These are phyloP conservation scores for Chaetomidium leptoderma DNA, from an alignment of 495 filamentous ascomycete species.

Conservation along the genomic window DNA sequence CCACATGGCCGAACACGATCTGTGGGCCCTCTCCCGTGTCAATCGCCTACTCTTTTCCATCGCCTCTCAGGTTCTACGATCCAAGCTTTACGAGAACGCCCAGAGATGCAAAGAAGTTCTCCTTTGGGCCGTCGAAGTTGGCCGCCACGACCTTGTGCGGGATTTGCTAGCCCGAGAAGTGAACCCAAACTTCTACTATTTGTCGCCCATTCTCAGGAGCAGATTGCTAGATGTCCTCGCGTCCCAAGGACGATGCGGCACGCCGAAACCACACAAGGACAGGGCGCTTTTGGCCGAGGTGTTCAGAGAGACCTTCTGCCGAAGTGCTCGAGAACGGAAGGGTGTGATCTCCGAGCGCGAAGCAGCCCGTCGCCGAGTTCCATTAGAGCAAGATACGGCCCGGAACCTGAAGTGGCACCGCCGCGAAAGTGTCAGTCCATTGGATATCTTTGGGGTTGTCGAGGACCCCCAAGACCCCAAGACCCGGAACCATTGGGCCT, in stretches of 20 bases:
- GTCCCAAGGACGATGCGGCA: background rate
- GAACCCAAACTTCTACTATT: background rate
- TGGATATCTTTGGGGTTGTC: background rate
- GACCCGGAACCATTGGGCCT: background rate
- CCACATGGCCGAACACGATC: background rate
- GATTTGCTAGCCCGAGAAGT: background rate
- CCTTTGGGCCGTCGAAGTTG: background rate
- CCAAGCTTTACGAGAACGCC: background rate
- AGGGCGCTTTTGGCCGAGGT: background rate
- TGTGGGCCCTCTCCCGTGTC: background rate
- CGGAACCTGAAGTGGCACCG: background rate
- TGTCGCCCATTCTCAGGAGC: background rate
- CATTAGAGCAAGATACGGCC: background rate
- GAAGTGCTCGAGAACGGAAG: no score
- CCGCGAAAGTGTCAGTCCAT: background rate
- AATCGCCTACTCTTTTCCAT: background rate
- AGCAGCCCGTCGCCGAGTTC: background rate
- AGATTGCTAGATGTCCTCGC: background rate
- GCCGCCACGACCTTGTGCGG: background rate
- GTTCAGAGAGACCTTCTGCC: background rate
- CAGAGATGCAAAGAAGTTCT: background rate
- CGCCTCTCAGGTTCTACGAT: background rate
- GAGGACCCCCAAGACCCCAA: background rate
- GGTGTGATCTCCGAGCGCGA: no score
- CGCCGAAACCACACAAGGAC: background rate